Evolutionary conservation across 208 protist species (phyloP), one percentile per base, ranked within the genome.

Genomic region (Endotrypanum monterogeii): DNA sequence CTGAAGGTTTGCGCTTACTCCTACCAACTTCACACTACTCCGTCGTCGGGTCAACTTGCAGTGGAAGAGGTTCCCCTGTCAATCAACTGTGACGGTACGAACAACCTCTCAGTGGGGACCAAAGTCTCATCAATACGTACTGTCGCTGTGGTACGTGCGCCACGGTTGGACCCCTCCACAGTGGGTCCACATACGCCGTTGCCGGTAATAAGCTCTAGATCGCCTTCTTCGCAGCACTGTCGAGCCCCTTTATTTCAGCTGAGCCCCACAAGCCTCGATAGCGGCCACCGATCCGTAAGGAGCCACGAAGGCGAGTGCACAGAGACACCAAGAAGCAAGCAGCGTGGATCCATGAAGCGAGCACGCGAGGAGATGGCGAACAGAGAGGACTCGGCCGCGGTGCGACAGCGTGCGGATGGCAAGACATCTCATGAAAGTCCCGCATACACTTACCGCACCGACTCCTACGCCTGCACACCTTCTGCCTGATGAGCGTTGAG

Each of bases 301-400:
- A 9, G 32, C 12, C 9, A 57, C 48, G 73, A 77, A 23, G 18
- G 65, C 28, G 16, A 52, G 3, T n/a, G 44, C 35, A 50, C 37
- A 14, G 50, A 57, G 50, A 46, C 73, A 25, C 55, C 67, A 39
- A 39, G 14, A n/a, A 67, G 68, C 57, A 61, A 50, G 8, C 57
- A 30, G 20, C 74, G 76, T 37, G 74, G 55, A 23, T 76, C 71
- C 14, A 61, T 79, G 68, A 83, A 83, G 56, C 79, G 79, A 23
- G 35, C 67, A 16, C 74, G 79, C 23, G 79, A 83, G 71, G 79
- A 77, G 46, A 41, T 50, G 6, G 46, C 44, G 16, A 44, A 8
- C 23, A 55, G 56, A 2, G 54, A 57, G 32, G 69, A 70, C 32
- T 1, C 39, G 39, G 28, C 52, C 0, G 51, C 35, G 25, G 73